These are phyloP conservation scores for Cercophora sp. DNA, from an alignment of 495 filamentous ascomycete species.

Conservation along the genomic window DNA sequence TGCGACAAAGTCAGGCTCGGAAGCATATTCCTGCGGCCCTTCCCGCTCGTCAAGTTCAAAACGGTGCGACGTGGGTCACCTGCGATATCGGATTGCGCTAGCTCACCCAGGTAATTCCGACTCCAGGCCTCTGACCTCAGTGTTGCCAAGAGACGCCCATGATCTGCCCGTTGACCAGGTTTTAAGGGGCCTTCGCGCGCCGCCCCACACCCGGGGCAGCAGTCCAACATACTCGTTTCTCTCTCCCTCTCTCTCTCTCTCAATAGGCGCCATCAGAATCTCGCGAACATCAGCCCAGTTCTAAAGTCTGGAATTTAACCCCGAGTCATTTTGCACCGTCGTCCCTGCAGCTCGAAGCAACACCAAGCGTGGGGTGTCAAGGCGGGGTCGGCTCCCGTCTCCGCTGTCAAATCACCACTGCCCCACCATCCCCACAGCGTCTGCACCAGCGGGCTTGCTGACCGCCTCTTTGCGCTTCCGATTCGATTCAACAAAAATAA, in stretches of 20 bases:
- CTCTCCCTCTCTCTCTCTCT: too few relatives aligned
- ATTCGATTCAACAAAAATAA: neutral
- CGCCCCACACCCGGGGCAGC: too few relatives aligned
- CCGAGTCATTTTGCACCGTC: constrained; percentile 5
- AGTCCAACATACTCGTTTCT: too few relatives aligned
- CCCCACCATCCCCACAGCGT: constrained; percentile 7
- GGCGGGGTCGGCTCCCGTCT: constrained; percentile 4
- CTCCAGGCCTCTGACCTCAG: constrained; percentile 1
- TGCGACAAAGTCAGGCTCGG: neutral
- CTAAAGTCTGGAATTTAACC: too few relatives aligned
- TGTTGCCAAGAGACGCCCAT: too few relatives aligned
- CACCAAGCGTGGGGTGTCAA: constrained; percentile 7
- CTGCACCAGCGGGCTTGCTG: constrained; percentile 4
- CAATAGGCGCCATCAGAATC: too few relatives aligned
- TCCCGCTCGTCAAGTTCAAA: constrained; percentile 1
- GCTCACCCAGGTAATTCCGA: neutral
- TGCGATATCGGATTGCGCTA: constrained; percentile 10
- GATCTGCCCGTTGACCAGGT: too few relatives aligned
- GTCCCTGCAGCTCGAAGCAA: neutral
- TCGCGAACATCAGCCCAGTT: too few relatives aligned
- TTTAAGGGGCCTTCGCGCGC: too few relatives aligned
- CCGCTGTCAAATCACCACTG: constrained; percentile 5
- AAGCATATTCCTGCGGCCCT: neutral
- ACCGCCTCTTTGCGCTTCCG: constrained; percentile 7
- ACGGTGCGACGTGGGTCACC: constrained; percentile 4